Evolutionary conservation across 1,139 yeast species (phyloP).

Genomic region (Magnusiomyces clavatus): DNA sequence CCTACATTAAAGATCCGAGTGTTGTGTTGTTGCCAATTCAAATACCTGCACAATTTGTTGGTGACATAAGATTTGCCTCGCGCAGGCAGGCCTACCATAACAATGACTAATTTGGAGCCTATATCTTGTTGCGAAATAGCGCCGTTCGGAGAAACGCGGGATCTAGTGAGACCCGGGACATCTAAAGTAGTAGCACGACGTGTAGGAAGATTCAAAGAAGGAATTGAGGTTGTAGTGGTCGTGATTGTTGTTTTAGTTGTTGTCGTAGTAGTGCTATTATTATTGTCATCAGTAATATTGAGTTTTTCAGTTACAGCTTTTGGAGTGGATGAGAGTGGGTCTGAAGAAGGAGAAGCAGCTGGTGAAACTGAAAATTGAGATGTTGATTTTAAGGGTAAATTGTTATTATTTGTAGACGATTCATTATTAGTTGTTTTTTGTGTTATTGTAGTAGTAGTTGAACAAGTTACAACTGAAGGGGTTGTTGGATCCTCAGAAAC

Average conservation of each 20-base stretch:
- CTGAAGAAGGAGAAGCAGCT: no score
- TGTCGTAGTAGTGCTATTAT: no score
- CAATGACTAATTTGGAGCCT: slow-evolving; percentile 80
- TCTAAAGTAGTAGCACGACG: slow-evolving; percentile 70
- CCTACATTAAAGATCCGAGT: slow-evolving; percentile 91
- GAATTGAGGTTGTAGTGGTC: neutral
- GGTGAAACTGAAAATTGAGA: no score
- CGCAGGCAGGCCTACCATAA: slow-evolving; percentile 92
- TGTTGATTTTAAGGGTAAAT: neutral
- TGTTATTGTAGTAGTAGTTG: neutral
- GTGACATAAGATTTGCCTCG: slow-evolving; percentile 90
- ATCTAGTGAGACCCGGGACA: slow-evolving; percentile 86
- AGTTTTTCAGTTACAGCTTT: neutral
- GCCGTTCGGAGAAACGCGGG: slow-evolving; percentile 79
- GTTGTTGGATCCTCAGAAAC: slow-evolving; percentile 4
- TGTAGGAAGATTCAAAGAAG: neutral
- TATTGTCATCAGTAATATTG: neutral
- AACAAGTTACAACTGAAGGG: neutral
- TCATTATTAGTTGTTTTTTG: neutral
- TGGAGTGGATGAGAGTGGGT: no score
- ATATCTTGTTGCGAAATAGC: slow-evolving; percentile 61
- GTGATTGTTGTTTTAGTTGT: slow-evolving; percentile 1
- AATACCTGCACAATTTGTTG: slow-evolving; percentile 75
- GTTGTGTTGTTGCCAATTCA: slow-evolving; percentile 89
- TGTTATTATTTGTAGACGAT: neutral